Percentiles rank a stretch among this genome's conserved stretches.
phyloP scores from a whole-genome alignment of 169 alveolate species.

The Neospora caninum region DNA sequence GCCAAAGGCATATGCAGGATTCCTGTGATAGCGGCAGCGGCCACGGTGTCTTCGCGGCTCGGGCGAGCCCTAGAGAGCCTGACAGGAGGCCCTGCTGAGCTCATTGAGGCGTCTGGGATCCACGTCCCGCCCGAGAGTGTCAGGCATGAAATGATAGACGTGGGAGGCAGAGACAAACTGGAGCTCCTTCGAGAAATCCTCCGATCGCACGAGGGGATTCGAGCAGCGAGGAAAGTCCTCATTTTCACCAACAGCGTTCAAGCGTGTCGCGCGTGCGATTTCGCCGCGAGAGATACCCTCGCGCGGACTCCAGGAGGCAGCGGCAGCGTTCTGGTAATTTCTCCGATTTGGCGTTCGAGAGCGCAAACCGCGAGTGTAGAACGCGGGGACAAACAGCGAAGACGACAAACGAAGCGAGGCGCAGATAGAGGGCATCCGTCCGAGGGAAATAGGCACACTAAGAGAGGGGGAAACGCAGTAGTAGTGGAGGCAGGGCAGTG shows the following conservation, averaged over 20 bases:
- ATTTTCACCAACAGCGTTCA: constrained; percentile 63
- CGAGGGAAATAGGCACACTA: no score
- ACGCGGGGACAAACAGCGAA: no score
- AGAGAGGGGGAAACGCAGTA: no score
- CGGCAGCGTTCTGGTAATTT: background rate
- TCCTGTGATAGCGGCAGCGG: background rate
- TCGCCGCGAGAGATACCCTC: background rate
- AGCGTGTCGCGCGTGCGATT: constrained; percentile 65
- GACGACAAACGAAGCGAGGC: no score
- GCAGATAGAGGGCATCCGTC: no score
- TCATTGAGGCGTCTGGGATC: background rate
- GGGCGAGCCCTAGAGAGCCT: background rate
- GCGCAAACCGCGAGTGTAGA: no score
- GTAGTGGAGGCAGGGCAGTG: no score
- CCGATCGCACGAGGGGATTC: constrained; percentile 34
- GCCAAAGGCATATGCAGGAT: background rate
- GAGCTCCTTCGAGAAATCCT: constrained; percentile 50
- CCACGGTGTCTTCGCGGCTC: background rate
- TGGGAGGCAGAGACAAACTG: constrained; percentile 45
- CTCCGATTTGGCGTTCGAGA: background rate
- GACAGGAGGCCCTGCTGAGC: background rate
- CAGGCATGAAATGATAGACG: constrained; percentile 65
- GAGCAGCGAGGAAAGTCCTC: constrained; percentile 46
- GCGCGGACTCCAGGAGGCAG: background rate
- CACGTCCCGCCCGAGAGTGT: constrained; percentile 38